A percentile compares a stretch with the other conserved stretches of the same genome.
These are phyloP conservation scores for Quercus cerris DNA, from an alignment of 306 rosid species.

Conservation along the genomic window DNA sequence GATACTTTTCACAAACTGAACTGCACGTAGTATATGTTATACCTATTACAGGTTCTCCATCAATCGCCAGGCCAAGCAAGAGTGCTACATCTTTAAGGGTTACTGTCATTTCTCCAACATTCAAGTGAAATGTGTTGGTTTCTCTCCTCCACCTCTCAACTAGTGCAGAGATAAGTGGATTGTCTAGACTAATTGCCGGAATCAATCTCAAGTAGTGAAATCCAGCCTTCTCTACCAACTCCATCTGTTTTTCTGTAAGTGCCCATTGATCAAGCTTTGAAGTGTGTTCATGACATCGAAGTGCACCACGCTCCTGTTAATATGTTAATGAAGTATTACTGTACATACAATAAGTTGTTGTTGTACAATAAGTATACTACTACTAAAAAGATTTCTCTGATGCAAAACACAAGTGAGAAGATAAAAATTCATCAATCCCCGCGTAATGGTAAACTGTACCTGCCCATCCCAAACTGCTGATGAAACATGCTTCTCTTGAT, in stretches of 20 bases:
- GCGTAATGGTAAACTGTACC: constrained; percentile 47
- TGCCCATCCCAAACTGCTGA: constrained; percentile 99
- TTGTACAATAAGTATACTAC: neutral
- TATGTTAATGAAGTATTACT: constrained; percentile 4
- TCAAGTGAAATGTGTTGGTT: constrained; percentile 96
- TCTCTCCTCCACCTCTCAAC: constrained; percentile 99
- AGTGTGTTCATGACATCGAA: constrained; percentile 97
- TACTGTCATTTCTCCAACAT: constrained; percentile 93
- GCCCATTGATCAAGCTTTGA: constrained; percentile 97
- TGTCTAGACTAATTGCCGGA: constrained; percentile 96
- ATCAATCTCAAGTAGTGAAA: constrained; percentile 83
- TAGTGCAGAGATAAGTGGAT: constrained; percentile 94
- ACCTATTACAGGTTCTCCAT: constrained; percentile 96
- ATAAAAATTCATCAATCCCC: constrained; percentile 5
- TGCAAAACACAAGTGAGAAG: neutral
- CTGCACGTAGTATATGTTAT: constrained; percentile 79
- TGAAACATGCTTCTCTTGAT: constrained; percentile 98
- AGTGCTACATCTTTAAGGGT: constrained; percentile 90
- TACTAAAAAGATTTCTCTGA: neutral
- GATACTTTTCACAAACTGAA: constrained; percentile 81
- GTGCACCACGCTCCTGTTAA: constrained; percentile 97
- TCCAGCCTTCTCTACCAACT: constrained; percentile 85
- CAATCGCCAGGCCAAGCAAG: constrained; percentile 89
- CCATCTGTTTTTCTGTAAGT: constrained; percentile 66
- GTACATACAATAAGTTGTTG: neutral